Percentiles rank a stretch among this genome's conserved stretches.
Evolutionary conservation across 495 filamentous ascomycete genomes (phyloP).

Genomic region (Trichoderma asperelloides): DNA sequence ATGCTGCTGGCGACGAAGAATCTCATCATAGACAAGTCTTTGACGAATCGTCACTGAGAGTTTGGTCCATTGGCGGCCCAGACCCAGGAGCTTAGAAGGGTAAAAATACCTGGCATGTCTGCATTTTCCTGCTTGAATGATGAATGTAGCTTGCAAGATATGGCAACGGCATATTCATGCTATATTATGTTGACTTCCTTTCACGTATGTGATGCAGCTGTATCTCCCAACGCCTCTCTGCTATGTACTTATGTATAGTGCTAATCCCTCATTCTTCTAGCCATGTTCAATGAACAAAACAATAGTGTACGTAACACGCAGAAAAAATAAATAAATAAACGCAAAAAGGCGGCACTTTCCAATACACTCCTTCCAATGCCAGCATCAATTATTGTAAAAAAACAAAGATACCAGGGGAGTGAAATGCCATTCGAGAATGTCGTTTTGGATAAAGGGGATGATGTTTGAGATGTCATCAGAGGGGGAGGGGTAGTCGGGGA

Average conservation of each 20-base stretch:
- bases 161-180: not conserved
- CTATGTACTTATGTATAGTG: not conserved
- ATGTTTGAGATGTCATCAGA: not conserved
- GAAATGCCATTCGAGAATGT: not conserved
- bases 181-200: not conserved
- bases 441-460: not conserved
- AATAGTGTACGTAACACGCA: not conserved
- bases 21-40: not conserved
- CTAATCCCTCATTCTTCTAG: not conserved
- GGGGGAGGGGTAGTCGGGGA: not conserved
- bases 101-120: not conserved
- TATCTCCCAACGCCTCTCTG: not conserved
- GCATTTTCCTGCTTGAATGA: not conserved
- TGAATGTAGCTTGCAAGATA: not conserved
- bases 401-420: not conserved
- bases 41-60: conserved; percentile 6
- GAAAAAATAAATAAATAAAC: not conserved
- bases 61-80: not conserved
- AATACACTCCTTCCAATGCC: not conserved
- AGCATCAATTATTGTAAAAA: not conserved
- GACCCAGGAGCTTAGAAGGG: not conserved
- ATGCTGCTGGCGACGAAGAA: not conserved
- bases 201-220: not conserved
- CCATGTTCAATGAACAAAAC: not conserved
- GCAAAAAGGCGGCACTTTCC: not conserved